Conservation (phyloP, 1,284 basidiomycete species). For the Heterobasidion annosum region DNA sequence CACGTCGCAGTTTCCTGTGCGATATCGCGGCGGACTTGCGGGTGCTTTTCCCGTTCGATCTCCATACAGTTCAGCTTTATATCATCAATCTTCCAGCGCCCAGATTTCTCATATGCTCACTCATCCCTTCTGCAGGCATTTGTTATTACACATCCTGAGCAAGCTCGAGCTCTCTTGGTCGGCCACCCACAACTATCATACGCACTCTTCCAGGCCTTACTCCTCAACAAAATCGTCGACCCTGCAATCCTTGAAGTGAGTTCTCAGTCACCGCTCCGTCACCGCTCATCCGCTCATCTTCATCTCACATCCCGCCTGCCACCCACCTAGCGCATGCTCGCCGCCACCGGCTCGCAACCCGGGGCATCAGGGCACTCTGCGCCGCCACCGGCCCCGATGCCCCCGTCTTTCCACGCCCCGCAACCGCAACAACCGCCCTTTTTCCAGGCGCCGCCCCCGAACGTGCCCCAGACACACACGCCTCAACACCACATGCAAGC, state of each 20-base stretch:
- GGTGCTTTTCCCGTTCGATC: too few species aligned
- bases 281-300: neutral
- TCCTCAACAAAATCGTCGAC: constrained; percentile 94
- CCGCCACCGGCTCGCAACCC: constrained; percentile 25
- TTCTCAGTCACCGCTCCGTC: constrained; percentile 1
- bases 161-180: constrained; percentile 74
- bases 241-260: constrained; percentile 68
- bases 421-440: constrained; percentile 19
- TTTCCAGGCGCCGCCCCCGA: constrained; percentile 21
- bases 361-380: constrained; percentile 19
- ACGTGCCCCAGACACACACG: constrained; percentile 18
- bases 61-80: too few species aligned
- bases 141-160: constrained; percentile 85
- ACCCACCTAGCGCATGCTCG: constrained; percentile 47
- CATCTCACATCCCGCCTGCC: neutral
- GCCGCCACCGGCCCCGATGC: constrained; percentile 18
- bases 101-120: neutral
- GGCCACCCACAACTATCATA: constrained; percentile 92
- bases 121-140: constrained; percentile 51
- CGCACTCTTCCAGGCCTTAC: constrained; percentile 91
- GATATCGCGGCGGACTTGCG: neutral
- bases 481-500: constrained; percentile 18
- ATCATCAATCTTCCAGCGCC: too few species aligned
- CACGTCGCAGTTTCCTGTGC: neutral
- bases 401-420: constrained; percentile 11